Base-by-base conservation (phyloP, 2,329 filamentous ascomycete species). In the Cladosporium sp. region DNA sequence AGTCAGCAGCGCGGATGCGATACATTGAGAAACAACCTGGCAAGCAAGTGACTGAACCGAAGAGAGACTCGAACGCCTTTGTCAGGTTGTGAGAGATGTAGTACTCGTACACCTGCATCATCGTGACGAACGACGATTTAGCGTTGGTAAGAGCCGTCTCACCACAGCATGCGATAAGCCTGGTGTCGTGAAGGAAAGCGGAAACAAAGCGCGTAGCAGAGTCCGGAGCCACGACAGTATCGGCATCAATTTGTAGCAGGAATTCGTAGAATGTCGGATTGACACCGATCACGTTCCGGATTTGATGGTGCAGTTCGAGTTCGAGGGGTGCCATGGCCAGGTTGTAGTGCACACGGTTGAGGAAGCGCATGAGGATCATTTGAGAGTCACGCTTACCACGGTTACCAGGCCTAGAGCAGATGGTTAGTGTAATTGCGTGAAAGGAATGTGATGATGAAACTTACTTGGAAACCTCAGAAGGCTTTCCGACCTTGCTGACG, bases 21-120 rank as follows among this genome's bases (percentile, higher is more conserved):
- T 96, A 98, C 93, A 98, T 98, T 62, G 86, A 90, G 80, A 97
- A 98, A 80, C 93, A 98, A 76, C 93, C 93, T 19, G 93, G 93
- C 66, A 98, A 77, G 79, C 93, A 98, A 43, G 93, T 98, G 60
- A 98, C 92, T 59, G 88, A 95, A 51, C 92, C 93, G 66, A 98
- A 98, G 62, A 98, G 78, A 72, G 87, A 93, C 72, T 97, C 92
- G 68, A 98, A 98, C 11, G 92, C 93, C 74, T 98, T 97, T 60
- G 88, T 85, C 59, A 98, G 73, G 68, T 97, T 95, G 77, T 98
- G 92, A 45, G 92, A 97, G 63, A 98, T 98, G 75, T 91, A 98
- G 78, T 98, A 98, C 71, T 98, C 92, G 77, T 97, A 98, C 29
- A 98, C 92, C 71, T 98, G 93, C 67, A 98, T 98, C 92, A 97